Percentiles rank a stretch among this genome's conserved stretches.
These are phyloP conservation scores for Ephemerocybe angulata DNA, from an alignment of 768 basidiomycete genomes.

Conservation along the genomic window DNA sequence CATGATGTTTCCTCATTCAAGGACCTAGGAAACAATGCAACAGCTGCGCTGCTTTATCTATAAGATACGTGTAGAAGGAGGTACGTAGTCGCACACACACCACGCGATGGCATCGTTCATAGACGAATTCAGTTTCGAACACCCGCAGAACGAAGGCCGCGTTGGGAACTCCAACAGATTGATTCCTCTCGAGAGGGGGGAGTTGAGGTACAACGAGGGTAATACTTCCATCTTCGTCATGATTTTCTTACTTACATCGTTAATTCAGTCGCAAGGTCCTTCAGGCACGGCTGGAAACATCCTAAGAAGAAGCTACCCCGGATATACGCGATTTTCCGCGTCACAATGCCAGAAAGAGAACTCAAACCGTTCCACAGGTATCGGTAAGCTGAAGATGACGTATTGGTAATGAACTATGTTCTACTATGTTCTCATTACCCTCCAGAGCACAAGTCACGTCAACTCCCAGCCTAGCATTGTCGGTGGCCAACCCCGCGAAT, in stretches of 20 bases:
- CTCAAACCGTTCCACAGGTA: conserved; percentile 45
- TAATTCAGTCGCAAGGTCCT: conserved; percentile 46
- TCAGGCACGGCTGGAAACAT: conserved; percentile 55
- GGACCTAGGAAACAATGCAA: too few species aligned
- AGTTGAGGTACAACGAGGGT: conserved; percentile 40
- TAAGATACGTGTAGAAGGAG: too few species aligned
- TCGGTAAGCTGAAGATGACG: too few species aligned
- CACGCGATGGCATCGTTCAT: conserved; percentile 22
- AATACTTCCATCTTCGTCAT: conserved; percentile 14
- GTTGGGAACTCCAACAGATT: conserved; percentile 43
- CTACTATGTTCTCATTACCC: too few species aligned
- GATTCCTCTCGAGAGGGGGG: conserved; percentile 32
- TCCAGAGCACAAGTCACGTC: conserved; percentile 31
- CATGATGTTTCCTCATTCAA: too few species aligned
- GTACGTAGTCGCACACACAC: background rate
- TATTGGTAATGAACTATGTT: too few species aligned
- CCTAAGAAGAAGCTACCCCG: conserved; percentile 47
- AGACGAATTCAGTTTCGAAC: conserved; percentile 42
- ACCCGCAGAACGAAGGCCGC: conserved; percentile 37
- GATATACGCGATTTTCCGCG: conserved; percentile 48
- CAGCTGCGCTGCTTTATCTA: too few species aligned
- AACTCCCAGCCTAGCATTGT: conserved; percentile 17
- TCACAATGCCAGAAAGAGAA: conserved; percentile 42
- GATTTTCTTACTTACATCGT: background rate
- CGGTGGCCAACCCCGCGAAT: conserved; percentile 33